Base-by-base conservation (phyloP, 345 rosid genomes). In the Diplotaxis tenuifolia region DNA sequence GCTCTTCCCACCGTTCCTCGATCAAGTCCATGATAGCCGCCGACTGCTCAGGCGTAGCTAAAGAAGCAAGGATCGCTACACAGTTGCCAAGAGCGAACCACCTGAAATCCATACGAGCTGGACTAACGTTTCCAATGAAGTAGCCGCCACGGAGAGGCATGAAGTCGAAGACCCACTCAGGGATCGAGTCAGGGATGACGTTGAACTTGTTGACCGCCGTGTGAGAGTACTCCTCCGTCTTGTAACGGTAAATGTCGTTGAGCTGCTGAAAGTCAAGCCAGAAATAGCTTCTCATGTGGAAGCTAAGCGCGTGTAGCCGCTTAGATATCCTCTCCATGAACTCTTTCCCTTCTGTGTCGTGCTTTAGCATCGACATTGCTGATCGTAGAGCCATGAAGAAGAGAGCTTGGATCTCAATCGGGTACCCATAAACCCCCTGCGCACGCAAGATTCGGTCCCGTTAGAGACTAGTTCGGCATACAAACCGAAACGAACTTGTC, bases 21-120 rank as follows among this genome's bases (percentile, higher is more conserved):
- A 87, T 82, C 68, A 89, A 86, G 68, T 89, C 95, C 91, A 85
- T 87, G 19, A 89, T 87, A 7, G 95, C 91, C 8, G 82, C 56
- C 0, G 88, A 75, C 65, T 87, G 95, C 70, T 88, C 91, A 11
- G 82, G 87, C 1, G 87, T 86, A 0, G 94, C 83, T 61, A 85
- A 65, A 10, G 89, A 87, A n/a, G 86, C 82, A 61, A 88, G 72
- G 14, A 85, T 85, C 12, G 91, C 88, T 31, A 83, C 65, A 36
- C 94, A 88, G 58, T 88, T 86, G 5, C 91, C 89, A 49, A 85
- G 74, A 61, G 85, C 85, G 49, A 88, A 86, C 93, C 91, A 88
- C 67, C 88, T 85, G 57, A 88, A 86, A 62, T 85, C 93, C 91
- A 86, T 86, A 31, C 68, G 82, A 3, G 88, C 85, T 4, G 88